phyloP scores from a whole-genome alignment of 2,329 filamentous ascomycete species.

The Tolypocladium capitatum region DNA sequence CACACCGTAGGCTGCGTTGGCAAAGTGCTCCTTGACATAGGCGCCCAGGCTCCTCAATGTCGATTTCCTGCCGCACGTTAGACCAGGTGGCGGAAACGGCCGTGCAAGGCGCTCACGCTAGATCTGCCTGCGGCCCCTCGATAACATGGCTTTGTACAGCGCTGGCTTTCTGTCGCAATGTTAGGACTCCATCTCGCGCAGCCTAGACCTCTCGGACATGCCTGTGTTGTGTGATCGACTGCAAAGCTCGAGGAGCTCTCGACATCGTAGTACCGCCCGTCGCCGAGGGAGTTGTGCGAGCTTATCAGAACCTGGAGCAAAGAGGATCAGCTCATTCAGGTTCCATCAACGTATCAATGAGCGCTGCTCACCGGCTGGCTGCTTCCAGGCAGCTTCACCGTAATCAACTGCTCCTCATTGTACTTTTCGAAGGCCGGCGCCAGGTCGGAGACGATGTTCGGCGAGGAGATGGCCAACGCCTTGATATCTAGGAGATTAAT shows the following conservation, averaged over 20 bases:
- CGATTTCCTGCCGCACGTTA: constrained; percentile 49
- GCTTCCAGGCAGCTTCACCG: constrained; percentile 78
- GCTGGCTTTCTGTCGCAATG: constrained; percentile 55
- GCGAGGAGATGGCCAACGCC: constrained; percentile 58
- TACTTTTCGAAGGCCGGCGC: constrained; percentile 82
- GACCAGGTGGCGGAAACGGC: neutral
- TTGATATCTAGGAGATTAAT: constrained; percentile 60
- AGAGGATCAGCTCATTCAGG: constrained; percentile 4
- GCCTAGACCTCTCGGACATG: constrained; percentile 17
- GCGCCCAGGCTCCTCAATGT: constrained; percentile 62
- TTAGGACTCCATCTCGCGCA: neutral
- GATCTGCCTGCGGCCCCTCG: constrained; percentile 62
- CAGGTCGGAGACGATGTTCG: constrained; percentile 56
- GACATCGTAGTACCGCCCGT: constrained; percentile 78
- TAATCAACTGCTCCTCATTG: constrained; percentile 87
- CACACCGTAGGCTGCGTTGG: constrained; percentile 65
- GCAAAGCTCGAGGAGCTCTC: constrained; percentile 78
- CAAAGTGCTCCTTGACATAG: constrained; percentile 82
- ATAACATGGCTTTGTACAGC: constrained; percentile 64
- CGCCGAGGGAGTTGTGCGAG: constrained; percentile 68
- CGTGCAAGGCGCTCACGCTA: constrained; percentile 53
- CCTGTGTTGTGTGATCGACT: constrained; percentile 75
- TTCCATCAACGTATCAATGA: neutral
- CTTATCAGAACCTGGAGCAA: constrained; percentile 61
- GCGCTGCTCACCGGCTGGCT: constrained; percentile 39